phyloP scores from a whole-genome alignment of 1,139 yeast genomes.

The Williopsis jadinii region DNA sequence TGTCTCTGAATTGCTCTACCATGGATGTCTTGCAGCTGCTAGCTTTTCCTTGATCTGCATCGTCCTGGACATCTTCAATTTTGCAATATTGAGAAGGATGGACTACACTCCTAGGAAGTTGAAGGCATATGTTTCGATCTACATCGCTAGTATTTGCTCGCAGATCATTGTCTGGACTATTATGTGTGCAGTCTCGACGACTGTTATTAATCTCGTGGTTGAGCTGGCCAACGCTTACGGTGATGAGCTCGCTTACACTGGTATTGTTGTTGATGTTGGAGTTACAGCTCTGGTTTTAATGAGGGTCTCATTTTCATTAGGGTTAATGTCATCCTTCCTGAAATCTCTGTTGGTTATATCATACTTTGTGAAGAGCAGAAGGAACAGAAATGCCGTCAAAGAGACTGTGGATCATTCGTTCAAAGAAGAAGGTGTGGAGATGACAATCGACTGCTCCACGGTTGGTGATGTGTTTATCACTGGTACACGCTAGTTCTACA shows the following conservation, averaged over 20 bases:
- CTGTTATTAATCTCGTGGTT: not conserved
- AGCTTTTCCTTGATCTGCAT: not conserved
- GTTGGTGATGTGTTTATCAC: not conserved
- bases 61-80: not conserved
- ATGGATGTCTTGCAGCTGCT: not conserved
- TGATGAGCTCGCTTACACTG: not conserved
- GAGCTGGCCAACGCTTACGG: not conserved
- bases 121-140: not conserved
- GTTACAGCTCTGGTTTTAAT: not conserved
- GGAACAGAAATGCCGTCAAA: not conserved
- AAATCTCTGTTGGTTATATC: not conserved
- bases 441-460: not conserved
- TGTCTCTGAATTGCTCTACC: not conserved
- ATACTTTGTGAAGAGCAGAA: not conserved
- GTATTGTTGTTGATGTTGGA: not conserved
- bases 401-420: not conserved
- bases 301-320: not conserved
- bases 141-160: not conserved
- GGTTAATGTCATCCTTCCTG: not conserved
- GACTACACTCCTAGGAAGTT: not conserved
- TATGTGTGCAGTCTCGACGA: not conserved
- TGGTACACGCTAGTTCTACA: not conserved
- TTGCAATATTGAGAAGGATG: not conserved
- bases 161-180: not conserved
- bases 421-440: not conserved